Percentiles rank a stretch among this genome's conserved stretches.
Evolutionary conservation across 805 yeast genomes (phyloP).

Genomic region (Danielia oregonensis): DNA sequence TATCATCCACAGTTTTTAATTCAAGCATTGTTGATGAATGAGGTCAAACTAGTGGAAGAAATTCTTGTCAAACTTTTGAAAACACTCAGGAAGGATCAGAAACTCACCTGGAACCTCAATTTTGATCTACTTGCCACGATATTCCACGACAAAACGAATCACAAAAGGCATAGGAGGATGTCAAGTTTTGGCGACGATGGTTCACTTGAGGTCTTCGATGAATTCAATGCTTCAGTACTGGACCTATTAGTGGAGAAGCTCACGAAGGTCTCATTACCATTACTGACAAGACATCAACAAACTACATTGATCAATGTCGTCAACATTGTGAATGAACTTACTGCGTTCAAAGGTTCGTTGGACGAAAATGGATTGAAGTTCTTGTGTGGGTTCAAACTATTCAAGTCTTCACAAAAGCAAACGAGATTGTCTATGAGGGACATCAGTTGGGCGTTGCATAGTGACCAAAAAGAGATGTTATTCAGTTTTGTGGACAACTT

Average conservation of each 20-base stretch:
- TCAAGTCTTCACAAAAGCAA: constrained; percentile 48
- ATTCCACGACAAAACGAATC: constrained; percentile 4
- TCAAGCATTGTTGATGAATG: constrained; percentile 66
- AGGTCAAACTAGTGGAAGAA: constrained; percentile 49
- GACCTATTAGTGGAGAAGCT: constrained; percentile 55
- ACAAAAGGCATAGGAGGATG: background rate
- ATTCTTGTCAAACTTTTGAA: constrained; percentile 54
- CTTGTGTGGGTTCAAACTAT: constrained; percentile 66
- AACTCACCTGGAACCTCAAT: constrained; percentile 32
- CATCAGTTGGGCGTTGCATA: constrained; percentile 81
- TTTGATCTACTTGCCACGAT: constrained; percentile 21
- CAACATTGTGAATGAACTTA: constrained; percentile 57
- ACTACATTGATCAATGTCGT: constrained; percentile 71
- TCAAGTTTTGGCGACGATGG: background rate
- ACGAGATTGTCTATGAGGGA: constrained; percentile 69
- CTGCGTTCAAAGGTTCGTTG: constrained; percentile 38
- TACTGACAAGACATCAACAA: constrained; percentile 87
- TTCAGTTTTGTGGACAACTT: constrained; percentile 46
- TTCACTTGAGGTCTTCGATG: constrained; percentile 24
- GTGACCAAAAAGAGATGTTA: constrained; percentile 69
- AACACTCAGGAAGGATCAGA: constrained; percentile 40
- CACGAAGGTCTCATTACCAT: constrained; percentile 66
- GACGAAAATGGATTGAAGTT: constrained; percentile 71
- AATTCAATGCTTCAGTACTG: constrained; percentile 42
- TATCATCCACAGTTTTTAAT: constrained; percentile 88